Conservation (phyloP, 257 asterid species). For the Rhazya stricta region DNA sequence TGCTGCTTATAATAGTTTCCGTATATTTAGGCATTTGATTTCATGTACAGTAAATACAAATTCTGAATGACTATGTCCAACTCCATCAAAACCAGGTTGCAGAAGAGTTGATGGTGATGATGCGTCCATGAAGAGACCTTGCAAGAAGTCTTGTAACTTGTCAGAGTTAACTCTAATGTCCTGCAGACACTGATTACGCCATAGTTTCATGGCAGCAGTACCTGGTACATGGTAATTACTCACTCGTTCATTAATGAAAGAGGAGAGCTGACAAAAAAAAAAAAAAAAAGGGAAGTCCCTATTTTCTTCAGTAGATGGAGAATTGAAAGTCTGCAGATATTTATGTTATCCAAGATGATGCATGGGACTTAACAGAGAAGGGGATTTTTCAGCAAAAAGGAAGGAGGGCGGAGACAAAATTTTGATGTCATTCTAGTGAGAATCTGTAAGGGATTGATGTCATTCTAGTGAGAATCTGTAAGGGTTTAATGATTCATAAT, state of each 20-base stretch:
- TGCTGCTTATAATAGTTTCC: neutral
- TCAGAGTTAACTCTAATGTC: neutral
- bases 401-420: too few relatives aligned
- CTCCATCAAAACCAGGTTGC: constrained; percentile 28
- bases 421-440: neutral
- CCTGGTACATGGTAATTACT: neutral
- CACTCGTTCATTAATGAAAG: neutral
- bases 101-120: constrained; percentile 35
- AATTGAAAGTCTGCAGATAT: neutral
- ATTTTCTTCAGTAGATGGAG: neutral
- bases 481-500: too few relatives aligned
- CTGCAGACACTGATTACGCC: neutral
- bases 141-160: neutral
- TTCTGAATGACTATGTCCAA: neutral
- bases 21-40: neutral
- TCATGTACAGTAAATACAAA: neutral
- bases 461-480: too few relatives aligned
- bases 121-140: constrained; percentile 32
- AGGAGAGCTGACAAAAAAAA: neutral
- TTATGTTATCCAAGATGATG: neutral
- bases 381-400: too few relatives aligned
- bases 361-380: neutral
- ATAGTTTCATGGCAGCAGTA: neutral
- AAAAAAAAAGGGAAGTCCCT: too few relatives aligned
- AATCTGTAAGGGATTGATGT: too few relatives aligned